Evolutionary conservation across 306 rosid species (phyloP).

Genomic region (Cucurbita ficifolia): DNA sequence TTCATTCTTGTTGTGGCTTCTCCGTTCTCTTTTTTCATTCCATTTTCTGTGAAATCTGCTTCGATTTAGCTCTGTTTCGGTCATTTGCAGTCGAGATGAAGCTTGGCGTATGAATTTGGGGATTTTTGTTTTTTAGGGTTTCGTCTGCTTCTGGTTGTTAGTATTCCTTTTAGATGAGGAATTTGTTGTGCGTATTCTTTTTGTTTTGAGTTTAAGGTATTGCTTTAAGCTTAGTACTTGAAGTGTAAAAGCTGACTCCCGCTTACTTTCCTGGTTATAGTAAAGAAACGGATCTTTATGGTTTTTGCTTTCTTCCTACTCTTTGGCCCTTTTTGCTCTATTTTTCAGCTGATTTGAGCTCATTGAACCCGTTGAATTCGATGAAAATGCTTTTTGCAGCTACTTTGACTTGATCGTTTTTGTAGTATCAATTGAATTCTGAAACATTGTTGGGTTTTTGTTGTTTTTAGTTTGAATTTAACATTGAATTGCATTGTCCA

Average conservation of each 20-base stretch:
- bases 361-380: not conserved
- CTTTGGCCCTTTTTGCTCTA: not conserved
- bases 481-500: not conserved
- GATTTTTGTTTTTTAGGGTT: slow-evolving; percentile 16
- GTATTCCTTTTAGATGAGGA: not conserved
- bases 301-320: not conserved
- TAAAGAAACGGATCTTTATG: slow-evolving; percentile 4
- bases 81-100: not conserved
- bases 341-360: not conserved
- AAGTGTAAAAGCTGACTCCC: not conserved
- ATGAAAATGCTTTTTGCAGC: not conserved
- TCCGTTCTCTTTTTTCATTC: not conserved
- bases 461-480: not conserved
- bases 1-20: not conserved
- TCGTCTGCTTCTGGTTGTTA: not conserved
- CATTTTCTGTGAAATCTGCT: slow-evolving; percentile 4
- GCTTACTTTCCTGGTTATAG: slow-evolving; percentile 4
- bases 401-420: not conserved
- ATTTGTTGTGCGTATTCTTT: not conserved
- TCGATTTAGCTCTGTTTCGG: not conserved
- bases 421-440: not conserved
- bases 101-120: not conserved
- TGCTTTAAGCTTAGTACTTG: not conserved
- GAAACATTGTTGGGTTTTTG: not conserved
- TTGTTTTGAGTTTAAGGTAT: not conserved